Conservation (phyloP, 2,329 filamentous ascomycete genomes). For the Fusarium citri region DNA sequence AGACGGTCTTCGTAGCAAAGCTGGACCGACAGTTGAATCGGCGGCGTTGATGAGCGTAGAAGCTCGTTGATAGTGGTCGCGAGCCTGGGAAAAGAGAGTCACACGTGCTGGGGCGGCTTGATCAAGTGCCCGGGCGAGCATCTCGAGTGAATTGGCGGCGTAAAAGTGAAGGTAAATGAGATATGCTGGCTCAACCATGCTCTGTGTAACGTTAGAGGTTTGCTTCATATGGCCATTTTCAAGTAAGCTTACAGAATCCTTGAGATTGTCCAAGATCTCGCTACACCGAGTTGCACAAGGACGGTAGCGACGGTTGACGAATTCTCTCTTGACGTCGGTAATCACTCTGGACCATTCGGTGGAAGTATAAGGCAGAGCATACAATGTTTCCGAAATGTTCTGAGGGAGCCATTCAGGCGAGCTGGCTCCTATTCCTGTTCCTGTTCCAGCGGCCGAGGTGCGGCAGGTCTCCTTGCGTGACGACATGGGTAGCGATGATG, state of each 20-base stretch:
- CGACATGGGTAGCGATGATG: slow-evolving; percentile 30
- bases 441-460: slow-evolving; percentile 1
- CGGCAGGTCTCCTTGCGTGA: slow-evolving; percentile 26
- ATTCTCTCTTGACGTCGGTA: slow-evolving; percentile 65
- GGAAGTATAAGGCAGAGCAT: slow-evolving; percentile 56
- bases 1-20: slow-evolving; percentile 56
- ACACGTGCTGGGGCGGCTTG: slow-evolving; percentile 59
- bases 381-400: slow-evolving; percentile 37
- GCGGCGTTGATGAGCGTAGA: slow-evolving; percentile 60
- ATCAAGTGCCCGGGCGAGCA: slow-evolving; percentile 63
- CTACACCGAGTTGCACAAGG: slow-evolving; percentile 65
- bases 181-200: slow-evolving; percentile 63
- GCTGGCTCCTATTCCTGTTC: slow-evolving; percentile 1
- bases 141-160: slow-evolving; percentile 69
- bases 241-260: slow-evolving; percentile 55
- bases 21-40: slow-evolving; percentile 56
- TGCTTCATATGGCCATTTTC: neutral
- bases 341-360: slow-evolving; percentile 65
- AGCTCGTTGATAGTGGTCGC: slow-evolving; percentile 63
- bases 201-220: slow-evolving; percentile 41
- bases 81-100: slow-evolving; percentile 63
- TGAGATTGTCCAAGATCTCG: slow-evolving; percentile 63
- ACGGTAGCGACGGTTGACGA: slow-evolving; percentile 62
- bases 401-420: slow-evolving; percentile 30
- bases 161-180: slow-evolving; percentile 71